A percentile compares a stretch with the other conserved stretches of the same genome.
phyloP scores from a whole-genome alignment of 2,329 filamentous ascomycete genomes.

The Scedosporium boydii region DNA sequence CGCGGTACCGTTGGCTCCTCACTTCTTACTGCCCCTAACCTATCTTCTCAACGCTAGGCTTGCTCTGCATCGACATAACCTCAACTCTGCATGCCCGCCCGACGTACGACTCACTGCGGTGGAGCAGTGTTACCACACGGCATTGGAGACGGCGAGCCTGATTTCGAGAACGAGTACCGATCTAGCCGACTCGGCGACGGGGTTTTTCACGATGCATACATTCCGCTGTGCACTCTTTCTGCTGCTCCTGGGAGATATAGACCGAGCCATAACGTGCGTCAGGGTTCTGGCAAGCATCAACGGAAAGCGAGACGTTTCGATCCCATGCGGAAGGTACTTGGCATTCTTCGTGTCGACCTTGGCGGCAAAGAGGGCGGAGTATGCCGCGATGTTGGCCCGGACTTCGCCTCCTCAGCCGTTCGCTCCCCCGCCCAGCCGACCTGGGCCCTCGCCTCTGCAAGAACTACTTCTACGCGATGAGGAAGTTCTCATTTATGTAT shows the following conservation, averaged over 20 bases:
- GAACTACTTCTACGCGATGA: conserved; percentile 55
- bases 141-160: conserved; percentile 69
- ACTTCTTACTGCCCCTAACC: conserved; percentile 64
- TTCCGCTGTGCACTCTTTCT: conserved; percentile 81
- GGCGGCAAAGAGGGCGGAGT: conserved; percentile 41
- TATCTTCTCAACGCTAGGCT: conserved; percentile 79
- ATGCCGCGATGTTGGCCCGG: conserved; percentile 27
- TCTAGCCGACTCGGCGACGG: conserved; percentile 59
- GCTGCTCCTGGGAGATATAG: conserved; percentile 63
- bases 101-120: conserved; percentile 62
- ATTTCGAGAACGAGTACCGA: conserved; percentile 56
- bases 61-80: conserved; percentile 79
- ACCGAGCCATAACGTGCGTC: conserved; percentile 63
- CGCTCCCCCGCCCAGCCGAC: conserved; percentile 13
- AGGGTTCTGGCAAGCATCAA: conserved; percentile 63
- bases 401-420: conserved; percentile 21
- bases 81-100: conserved; percentile 59
- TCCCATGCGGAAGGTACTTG: conserved; percentile 71
- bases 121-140: conserved; percentile 64
- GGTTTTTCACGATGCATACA: conserved; percentile 70
- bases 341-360: conserved; percentile 70
- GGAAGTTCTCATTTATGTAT: conserved; percentile 78
- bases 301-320: conserved; percentile 60
- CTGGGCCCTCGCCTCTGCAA: conserved; percentile 17
- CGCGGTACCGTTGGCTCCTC: conserved; percentile 59